Conservation (phyloP, 176 grass and related monocot species). For the Canna indica region DNA sequence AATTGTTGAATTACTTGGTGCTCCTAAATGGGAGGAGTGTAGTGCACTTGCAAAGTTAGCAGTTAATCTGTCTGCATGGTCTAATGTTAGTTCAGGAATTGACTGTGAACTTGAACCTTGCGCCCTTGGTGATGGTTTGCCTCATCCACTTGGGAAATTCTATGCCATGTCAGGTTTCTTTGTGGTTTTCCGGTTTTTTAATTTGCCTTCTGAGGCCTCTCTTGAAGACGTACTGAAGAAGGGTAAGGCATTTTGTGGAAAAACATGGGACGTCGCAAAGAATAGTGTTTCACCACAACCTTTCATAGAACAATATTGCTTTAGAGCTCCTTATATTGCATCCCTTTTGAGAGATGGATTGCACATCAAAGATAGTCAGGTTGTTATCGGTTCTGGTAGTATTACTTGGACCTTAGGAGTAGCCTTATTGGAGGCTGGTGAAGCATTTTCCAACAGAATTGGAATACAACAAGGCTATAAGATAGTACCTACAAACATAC, state of each 20-base stretch:
- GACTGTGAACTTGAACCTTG: slow-evolving; percentile 74
- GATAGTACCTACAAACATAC: slow-evolving; percentile 52
- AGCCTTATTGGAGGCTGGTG: slow-evolving; percentile 74
- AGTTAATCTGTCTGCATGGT: slow-evolving; percentile 83
- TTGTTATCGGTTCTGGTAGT: slow-evolving; percentile 77
- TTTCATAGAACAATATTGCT: slow-evolving; percentile 94
- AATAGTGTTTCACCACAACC: slow-evolving; percentile 81
- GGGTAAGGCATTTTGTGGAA: slow-evolving; percentile 77
- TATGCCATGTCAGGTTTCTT: slow-evolving; percentile 93
- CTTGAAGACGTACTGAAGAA: slow-evolving; percentile 60
- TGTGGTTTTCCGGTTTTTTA: slow-evolving; percentile 95
- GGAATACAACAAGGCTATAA: slow-evolving; percentile 56
- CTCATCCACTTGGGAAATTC: slow-evolving; percentile 69
- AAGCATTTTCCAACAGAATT: slow-evolving; percentile 50
- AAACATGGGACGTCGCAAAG: slow-evolving; percentile 77
- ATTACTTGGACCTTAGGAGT: slow-evolving; percentile 91
- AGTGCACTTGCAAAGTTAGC: slow-evolving; percentile 59
- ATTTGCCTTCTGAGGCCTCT: slow-evolving; percentile 73
- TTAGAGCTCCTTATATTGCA: slow-evolving; percentile 81
- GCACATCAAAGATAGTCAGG: slow-evolving; percentile 71
- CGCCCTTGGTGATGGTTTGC: slow-evolving; percentile 51
- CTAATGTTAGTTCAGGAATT: slow-evolving; percentile 46
- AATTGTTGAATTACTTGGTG: slow-evolving; percentile 61
- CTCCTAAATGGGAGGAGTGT: slow-evolving; percentile 76
- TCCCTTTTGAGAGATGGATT: slow-evolving; percentile 85